phyloP scores from a whole-genome alignment of 345 rosid species.

The Pistacia atlantica region DNA sequence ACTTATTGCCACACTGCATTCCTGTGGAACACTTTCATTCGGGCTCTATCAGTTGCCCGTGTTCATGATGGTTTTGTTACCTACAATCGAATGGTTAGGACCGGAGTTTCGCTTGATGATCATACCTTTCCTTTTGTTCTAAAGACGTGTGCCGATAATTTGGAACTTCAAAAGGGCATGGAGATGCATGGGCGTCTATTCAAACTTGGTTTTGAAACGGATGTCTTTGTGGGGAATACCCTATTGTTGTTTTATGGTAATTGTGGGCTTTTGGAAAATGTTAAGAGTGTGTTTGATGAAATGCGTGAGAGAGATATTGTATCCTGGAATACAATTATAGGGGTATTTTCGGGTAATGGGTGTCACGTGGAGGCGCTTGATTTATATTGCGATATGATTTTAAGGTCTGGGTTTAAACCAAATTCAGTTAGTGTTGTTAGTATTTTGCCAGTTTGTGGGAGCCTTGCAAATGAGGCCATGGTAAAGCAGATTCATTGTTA shows the following conservation, averaged over 20 bases:
- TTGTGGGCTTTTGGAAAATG: conserved; percentile 29
- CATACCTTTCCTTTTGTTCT: conserved; percentile 52
- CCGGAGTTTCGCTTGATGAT: conserved; percentile 47
- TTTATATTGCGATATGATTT: conserved; percentile 35
- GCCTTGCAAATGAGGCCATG: conserved; percentile 31
- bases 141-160: conserved; percentile 43
- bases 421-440: conserved; percentile 44
- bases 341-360: conserved; percentile 38
- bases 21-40: conserved; percentile 51
- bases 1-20: conserved; percentile 41
- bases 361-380: conserved; percentile 31
- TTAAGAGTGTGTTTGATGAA: conserved; percentile 43
- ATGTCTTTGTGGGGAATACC: conserved; percentile 49
- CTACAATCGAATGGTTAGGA: conserved; percentile 45
- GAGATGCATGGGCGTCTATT: conserved; percentile 61
- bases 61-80: conserved; percentile 30
- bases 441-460: conserved; percentile 48
- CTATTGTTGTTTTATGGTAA: conserved; percentile 42
- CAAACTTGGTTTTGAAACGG: conserved; percentile 48
- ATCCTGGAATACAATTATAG: conserved; percentile 45
- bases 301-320: conserved; percentile 51
- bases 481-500: conserved; percentile 43
- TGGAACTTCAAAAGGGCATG: conserved; percentile 47
- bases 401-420: conserved; percentile 33
- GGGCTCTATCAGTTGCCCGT: conserved; percentile 38